A percentile compares a stretch with the other conserved stretches of the same genome.
Evolutionary conservation across 306 rosid species (phyloP).

Genomic region (Sphenostylis stenocarpa): DNA sequence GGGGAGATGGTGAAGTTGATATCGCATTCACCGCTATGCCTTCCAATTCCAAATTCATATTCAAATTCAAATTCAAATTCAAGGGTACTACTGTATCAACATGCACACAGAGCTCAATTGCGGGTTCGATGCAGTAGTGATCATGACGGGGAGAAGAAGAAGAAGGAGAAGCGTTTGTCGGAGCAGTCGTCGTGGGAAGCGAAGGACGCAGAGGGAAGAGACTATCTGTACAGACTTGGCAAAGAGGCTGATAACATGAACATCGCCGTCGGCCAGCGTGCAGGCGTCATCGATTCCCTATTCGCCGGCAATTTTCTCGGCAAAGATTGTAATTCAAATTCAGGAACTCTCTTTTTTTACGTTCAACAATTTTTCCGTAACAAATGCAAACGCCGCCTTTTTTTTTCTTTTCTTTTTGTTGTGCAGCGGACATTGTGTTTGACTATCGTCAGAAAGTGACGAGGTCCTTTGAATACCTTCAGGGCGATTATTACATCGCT

Average conservation of each 20-base stretch:
- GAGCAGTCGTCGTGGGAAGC: conserved; percentile 92
- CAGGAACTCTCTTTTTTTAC: neutral
- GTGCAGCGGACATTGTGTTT: conserved; percentile 85
- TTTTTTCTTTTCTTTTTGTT: neutral
- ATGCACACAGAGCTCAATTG: conserved; percentile 24
- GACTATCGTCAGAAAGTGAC: conserved; percentile 96
- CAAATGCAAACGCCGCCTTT: too few relatives aligned
- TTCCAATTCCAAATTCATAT: conserved; percentile 28
- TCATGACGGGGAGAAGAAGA: neutral
- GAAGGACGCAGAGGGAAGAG: conserved; percentile 71
- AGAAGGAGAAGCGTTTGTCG: conserved; percentile 54
- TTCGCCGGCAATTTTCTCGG: conserved; percentile 91
- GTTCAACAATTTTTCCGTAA: neutral
- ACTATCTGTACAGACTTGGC: conserved; percentile 84
- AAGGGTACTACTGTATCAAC: neutral
- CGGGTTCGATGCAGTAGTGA: conserved; percentile 31
- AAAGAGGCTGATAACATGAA: conserved; percentile 92
- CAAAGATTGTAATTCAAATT: conserved; percentile 57
- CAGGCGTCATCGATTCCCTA: conserved; percentile 80
- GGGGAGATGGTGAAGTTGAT: conserved; percentile 31
- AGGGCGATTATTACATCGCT: conserved; percentile 93
- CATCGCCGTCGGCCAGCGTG: conserved; percentile 90
- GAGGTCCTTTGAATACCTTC: conserved; percentile 75
- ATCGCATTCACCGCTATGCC: conserved; percentile 33
- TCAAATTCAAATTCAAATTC: neutral